Evolutionary conservation across 2,329 filamentous ascomycete species (phyloP), one percentile per base, ranked within the genome.

Genomic region (Drechmeria coniospora): DNA sequence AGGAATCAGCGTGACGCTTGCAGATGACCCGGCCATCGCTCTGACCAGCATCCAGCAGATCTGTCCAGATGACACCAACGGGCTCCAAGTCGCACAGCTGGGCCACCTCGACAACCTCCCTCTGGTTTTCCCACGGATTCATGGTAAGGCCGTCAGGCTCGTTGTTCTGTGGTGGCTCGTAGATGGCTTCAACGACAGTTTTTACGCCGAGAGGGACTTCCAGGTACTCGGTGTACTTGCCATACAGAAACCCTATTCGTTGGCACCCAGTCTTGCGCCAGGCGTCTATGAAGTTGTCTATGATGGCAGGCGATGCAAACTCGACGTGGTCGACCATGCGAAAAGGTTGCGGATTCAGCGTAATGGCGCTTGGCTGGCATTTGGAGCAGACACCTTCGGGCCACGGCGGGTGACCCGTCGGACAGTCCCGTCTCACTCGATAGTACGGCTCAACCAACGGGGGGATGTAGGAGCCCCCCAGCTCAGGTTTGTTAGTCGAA

Each of bases 271-370:
- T 84, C 38, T 72, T 76, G 41, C 92, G 70, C 87, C 90, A 98
- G 32, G 87, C 81, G 44, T 94, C 75, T 38, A 98, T 73, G 31
- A 95, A 74, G n/a, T 70, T 73, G 48, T 98, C 81, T 42, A 95
- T 81, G 19, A 95, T 70, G 29, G 74, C 66, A 3, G 83, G 75
- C 1, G 80, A 77, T 2, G 87, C 76, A 48, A 98, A 95, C 53
- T 98, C 92, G 36, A 98, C 90, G 50, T 98, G 90, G 45, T 98
- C 90, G 4, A 98, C 86, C 81, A 90, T 94, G 28, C 90, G 82
- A 51, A 87, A 98, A 13, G 78, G 67, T 52, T 98, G 90, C 5
- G 84, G 83, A 47, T 95, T 86, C 29, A 98, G 60, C 8, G 83
- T 93, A 47, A 98, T 98, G 31, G 90, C 87, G 38, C 87, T 93